Evolutionary conservation across 2,329 filamentous ascomycete genomes (phyloP).

Genomic region (Didymella lethalis): DNA sequence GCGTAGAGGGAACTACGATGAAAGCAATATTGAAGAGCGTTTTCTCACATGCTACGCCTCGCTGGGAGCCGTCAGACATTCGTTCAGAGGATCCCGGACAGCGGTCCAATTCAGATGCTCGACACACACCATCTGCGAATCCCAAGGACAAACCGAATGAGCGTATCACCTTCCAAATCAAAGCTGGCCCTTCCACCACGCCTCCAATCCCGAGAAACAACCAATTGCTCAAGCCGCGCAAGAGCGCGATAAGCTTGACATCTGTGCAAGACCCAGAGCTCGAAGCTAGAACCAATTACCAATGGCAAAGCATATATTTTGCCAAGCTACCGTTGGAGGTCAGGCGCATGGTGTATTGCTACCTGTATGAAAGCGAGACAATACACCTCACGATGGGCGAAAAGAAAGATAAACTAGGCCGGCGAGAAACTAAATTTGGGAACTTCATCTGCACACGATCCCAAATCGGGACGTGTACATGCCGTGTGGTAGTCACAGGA

Average conservation of each 20-base stretch:
- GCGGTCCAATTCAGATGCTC: slow-evolving; percentile 11
- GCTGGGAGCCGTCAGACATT: slow-evolving; percentile 20
- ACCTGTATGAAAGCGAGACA: slow-evolving; percentile 37
- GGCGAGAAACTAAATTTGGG: slow-evolving; percentile 29
- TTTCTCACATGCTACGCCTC: slow-evolving; percentile 17
- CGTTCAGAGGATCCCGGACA: slow-evolving; percentile 15
- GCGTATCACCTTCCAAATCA: slow-evolving; percentile 15
- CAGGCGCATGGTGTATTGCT: slow-evolving; percentile 43
- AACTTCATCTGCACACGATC: slow-evolving; percentile 44
- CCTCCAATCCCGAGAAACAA: slow-evolving; percentile 8
- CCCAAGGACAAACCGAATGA: slow-evolving; percentile 7
- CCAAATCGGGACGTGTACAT: slow-evolving; percentile 30
- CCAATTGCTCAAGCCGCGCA: slow-evolving; percentile 32
- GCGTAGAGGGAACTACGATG: neutral
- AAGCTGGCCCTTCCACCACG: slow-evolving; percentile 1
- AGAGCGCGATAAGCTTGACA: slow-evolving; percentile 33
- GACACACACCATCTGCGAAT: neutral
- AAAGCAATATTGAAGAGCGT: slow-evolving; percentile 15
- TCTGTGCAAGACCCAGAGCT: slow-evolving; percentile 33
- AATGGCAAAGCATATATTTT: slow-evolving; percentile 43
- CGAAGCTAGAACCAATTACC: slow-evolving; percentile 38
- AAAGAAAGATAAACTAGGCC: slow-evolving; percentile 28
- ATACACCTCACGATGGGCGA: slow-evolving; percentile 44
- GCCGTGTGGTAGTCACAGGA: slow-evolving; percentile 43
- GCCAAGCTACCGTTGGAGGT: slow-evolving; percentile 44